Evolutionary conservation across 306 rosid species (phyloP).

Genomic region (Corylus heterophylla): DNA sequence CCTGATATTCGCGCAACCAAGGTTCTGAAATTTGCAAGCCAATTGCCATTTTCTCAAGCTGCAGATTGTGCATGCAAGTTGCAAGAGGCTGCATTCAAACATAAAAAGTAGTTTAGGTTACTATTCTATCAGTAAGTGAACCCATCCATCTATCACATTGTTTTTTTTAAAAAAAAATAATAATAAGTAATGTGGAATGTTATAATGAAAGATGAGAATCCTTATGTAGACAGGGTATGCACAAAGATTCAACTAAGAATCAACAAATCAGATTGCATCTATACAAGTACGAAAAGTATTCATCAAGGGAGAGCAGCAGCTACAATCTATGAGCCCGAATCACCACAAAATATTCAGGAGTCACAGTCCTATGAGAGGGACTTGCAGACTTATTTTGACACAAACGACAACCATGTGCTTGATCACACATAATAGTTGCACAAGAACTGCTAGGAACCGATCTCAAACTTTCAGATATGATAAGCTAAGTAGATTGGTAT

Average conservation of each 20-base stretch:
- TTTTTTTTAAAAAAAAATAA: background rate
- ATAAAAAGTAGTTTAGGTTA: background rate
- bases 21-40: constrained; percentile 96
- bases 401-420: background rate
- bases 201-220: background rate
- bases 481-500: background rate
- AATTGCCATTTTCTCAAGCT: constrained; percentile 80
- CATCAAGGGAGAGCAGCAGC: background rate
- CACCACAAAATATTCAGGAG: background rate
- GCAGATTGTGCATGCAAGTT: constrained; percentile 90
- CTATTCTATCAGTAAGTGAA: background rate
- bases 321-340: background rate
- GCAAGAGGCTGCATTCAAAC: constrained; percentile 73
- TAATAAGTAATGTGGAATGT: too few species aligned
- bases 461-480: background rate
- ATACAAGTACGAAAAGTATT: background rate
- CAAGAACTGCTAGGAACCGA: background rate
- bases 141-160: background rate
- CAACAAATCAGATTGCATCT: background rate
- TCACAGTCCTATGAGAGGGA: background rate
- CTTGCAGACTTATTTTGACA: background rate
- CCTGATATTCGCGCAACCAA: constrained; percentile 99
- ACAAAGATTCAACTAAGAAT: background rate
- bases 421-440: background rate
- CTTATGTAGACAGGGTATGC: background rate